Percentiles rank a stretch among this genome's conserved stretches.
Evolutionary conservation across 768 basidiomycete species (phyloP).

Genomic region (Suillus sp.): DNA sequence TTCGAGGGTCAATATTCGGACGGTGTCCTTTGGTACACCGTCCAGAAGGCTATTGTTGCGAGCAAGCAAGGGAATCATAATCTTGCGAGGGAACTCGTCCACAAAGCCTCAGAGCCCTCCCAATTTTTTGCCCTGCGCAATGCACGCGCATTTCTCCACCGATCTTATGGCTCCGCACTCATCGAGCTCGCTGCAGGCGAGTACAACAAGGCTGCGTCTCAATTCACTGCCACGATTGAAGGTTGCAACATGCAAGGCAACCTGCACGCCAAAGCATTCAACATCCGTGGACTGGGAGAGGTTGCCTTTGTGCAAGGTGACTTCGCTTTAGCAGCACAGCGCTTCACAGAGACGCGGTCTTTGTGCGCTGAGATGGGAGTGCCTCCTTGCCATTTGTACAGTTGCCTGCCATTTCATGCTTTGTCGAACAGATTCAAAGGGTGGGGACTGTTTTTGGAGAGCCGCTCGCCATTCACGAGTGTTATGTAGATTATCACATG

Average conservation of each 20-base stretch:
- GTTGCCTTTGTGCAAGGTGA: conserved; percentile 1
- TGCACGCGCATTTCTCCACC: background rate
- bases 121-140: background rate
- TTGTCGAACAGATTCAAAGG: background rate
- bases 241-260: background rate
- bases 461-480: background rate
- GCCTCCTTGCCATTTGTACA: background rate
- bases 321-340: background rate
- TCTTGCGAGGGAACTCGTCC: conserved; percentile 2
- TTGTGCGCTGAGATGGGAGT: background rate
- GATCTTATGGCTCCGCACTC: conserved; percentile 1
- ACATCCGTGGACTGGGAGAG: background rate
- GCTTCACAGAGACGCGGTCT: background rate
- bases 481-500: background rate
- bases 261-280: background rate
- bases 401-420: background rate
- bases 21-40: background rate
- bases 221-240: background rate
- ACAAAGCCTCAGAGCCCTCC: too few species aligned
- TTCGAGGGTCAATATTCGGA: background rate
- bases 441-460: background rate
- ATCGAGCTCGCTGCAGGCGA: background rate
- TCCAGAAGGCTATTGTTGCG: background rate
- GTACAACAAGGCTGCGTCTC: background rate
- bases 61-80: background rate